Conservation (phyloP, 768 basidiomycete genomes). For the Tylopilus plumbeoviolaceoides region DNA sequence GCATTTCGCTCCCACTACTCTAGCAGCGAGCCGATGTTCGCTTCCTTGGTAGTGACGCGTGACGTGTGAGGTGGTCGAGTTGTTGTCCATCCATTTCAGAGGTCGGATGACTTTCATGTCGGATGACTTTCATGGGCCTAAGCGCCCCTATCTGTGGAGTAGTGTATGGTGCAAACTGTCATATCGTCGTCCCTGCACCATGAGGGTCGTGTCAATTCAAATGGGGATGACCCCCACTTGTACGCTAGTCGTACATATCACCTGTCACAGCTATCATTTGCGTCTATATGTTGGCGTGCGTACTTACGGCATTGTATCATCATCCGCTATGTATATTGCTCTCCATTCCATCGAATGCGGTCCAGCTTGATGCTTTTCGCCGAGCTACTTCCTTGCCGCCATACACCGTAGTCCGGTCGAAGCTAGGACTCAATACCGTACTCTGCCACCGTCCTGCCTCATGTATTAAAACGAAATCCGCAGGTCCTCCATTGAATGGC, state of each 20-base stretch:
- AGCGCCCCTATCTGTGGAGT: neutral
- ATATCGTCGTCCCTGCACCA: conserved; percentile 12
- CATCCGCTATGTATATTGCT: neutral
- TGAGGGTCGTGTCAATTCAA: neutral
- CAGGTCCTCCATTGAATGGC: conserved; percentile 39
- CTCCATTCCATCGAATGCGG: conserved; percentile 12
- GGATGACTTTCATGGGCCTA: neutral
- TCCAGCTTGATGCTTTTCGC: conserved; percentile 18
- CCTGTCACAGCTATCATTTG: neutral
- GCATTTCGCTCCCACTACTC: neutral
- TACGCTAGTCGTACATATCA: neutral
- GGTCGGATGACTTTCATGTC: neutral
- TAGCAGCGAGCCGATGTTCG: neutral
- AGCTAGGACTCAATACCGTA: conserved; percentile 46
- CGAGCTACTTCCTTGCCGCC: conserved; percentile 15
- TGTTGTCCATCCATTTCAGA: neutral
- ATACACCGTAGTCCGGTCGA: conserved; percentile 20
- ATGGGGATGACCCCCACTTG: neutral
- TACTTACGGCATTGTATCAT: conserved; percentile 1
- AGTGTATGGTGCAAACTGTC: neutral
- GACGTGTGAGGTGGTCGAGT: neutral
- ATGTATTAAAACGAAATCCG: conserved; percentile 60
- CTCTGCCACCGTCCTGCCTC: conserved; percentile 41
- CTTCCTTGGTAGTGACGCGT: neutral
- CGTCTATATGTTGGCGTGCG: neutral